Base-by-base conservation (phyloP, 2,329 filamentous ascomycete genomes). In the Colletotrichum plurivorum region DNA sequence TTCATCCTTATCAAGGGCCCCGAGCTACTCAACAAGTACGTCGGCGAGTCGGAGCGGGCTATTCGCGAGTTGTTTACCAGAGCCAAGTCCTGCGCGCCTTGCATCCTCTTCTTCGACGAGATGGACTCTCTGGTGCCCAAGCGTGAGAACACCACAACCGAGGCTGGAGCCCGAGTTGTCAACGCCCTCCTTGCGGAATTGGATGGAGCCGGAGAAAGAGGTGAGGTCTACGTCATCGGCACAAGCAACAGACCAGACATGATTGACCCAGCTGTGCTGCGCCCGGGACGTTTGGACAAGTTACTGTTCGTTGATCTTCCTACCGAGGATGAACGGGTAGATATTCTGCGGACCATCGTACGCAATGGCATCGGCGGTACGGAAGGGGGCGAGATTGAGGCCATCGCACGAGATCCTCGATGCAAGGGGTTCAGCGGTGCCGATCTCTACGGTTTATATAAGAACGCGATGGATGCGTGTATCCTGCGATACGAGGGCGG, bases 1-100 rank as follows among this genome's bases (percentile, higher is more conserved):
- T 99, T 99, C 84, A 99, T 99, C 80, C 94, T 94, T 60, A 94
- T 99, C 81, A 98, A 98, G 80, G 96, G 96, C 0, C 96, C 96
- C 0, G 96, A 99, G 78, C 85, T 99, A 10, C 88, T 99, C 53
- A 98, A 98, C 85, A 99, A 98, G 81, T 99, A 95, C 78, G 95
- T 99, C 10, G 96, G 96, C 73, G 96, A 99, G 81, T 97, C 94
- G 7, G 96, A 99, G 82, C 92, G 95, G 12, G 94, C 95, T 0
- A 93, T 99, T 1, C 91, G 96, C 22, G 94, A 97, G 78, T 92
- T 98, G 0, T 99, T 99, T 80, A 89, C 91, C 72, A 92, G 95
- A 16, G 96, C 96, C 1, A 89, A 95, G 59, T 93, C 93, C 1
- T 95, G 93, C 8, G 88, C 94, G 0, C 96, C 96, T 1, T 98